Evolutionary conservation across 2,329 filamentous ascomycete species (phyloP), one percentile per base, ranked within the genome.

Genomic region (Gremmenia infestans): DNA sequence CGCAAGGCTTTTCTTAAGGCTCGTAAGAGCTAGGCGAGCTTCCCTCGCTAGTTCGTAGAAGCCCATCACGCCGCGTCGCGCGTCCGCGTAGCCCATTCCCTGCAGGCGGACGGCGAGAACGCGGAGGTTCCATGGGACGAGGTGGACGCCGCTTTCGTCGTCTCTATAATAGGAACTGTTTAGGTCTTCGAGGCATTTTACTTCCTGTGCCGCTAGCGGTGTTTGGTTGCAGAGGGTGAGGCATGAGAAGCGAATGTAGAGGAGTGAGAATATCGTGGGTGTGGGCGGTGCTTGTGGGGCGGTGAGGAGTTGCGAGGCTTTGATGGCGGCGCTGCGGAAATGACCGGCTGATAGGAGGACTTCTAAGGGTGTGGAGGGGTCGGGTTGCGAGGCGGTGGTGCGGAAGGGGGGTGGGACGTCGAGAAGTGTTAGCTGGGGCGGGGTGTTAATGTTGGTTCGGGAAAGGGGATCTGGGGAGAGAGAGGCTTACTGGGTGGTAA

Each of bases 11-110:
- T 71, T 69, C 12, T 69, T 73, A 0, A 82, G 78, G 35, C 73
- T 76, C 17, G 75, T 72, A 5, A 89, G 75, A 55, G 81, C 79
- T 2, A 76, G 74, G 17, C 91, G 79, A 2, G 89, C 90, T 71
- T 96, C 91, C 8, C 88, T 74, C 0, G 87, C 91, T 2, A 97
- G 79, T 60, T 96, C 91, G 69, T 96, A 96, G 69, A 96, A 90
- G 46, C 88, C 89, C 79, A 94, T 93, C 55, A 99, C 86, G 3
- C 89, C 88, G 59, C 92, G 81, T 4, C 93, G 81, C 50, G 86
- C 83, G 72, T 99, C 94, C 4, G 87, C 87, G 61, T 94, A 95
- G 1, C 90, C 91, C 47, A 96, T 81, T 0, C 89, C 90, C 63
- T 96, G 90, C 19, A 97, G 78, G 1, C 92, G 82, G 8, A 97